These are phyloP conservation scores for Basipetospora chlamydospora DNA, from an alignment of 2,329 filamentous ascomycete species.

Conservation along the genomic window DNA sequence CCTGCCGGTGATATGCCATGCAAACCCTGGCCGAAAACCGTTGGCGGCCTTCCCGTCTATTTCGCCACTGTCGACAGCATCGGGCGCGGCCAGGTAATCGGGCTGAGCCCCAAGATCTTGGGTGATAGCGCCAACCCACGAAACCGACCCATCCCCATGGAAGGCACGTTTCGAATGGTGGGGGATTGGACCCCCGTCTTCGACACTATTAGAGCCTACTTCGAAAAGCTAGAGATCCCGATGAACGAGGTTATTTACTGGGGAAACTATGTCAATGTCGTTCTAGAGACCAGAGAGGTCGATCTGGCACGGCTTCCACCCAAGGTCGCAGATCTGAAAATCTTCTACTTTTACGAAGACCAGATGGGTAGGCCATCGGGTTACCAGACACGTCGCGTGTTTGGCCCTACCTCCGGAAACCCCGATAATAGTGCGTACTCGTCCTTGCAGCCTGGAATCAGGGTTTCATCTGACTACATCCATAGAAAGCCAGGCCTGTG, in stretches of 20 bases:
- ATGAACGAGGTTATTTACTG: conserved; percentile 3
- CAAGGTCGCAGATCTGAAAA: not conserved
- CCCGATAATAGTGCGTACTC: not conserved
- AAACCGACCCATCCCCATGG: too few relatives aligned
- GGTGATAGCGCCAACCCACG: too few relatives aligned
- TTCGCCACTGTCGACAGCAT: too few relatives aligned
- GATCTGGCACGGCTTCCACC: not conserved
- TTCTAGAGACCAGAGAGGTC: not conserved
- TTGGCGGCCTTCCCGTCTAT: too few relatives aligned
- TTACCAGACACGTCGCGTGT: not conserved
- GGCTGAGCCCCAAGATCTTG: too few relatives aligned
- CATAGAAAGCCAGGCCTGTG: not conserved
- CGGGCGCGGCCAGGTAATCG: too few relatives aligned
- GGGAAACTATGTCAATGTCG: not conserved
- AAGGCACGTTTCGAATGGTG: too few relatives aligned
- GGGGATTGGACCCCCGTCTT: too few relatives aligned
- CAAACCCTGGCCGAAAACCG: too few relatives aligned
- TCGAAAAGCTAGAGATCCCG: not conserved
- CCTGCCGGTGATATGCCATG: too few relatives aligned
- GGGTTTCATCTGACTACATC: not conserved
- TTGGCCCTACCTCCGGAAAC: not conserved
- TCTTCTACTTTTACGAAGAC: not conserved
- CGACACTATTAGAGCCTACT: too few relatives aligned
- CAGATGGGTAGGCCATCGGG: not conserved
- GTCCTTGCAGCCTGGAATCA: not conserved